Evolutionary conservation across 2,329 filamentous ascomycete species (phyloP).

Genomic region (Corniculantispora saksenae): DNA sequence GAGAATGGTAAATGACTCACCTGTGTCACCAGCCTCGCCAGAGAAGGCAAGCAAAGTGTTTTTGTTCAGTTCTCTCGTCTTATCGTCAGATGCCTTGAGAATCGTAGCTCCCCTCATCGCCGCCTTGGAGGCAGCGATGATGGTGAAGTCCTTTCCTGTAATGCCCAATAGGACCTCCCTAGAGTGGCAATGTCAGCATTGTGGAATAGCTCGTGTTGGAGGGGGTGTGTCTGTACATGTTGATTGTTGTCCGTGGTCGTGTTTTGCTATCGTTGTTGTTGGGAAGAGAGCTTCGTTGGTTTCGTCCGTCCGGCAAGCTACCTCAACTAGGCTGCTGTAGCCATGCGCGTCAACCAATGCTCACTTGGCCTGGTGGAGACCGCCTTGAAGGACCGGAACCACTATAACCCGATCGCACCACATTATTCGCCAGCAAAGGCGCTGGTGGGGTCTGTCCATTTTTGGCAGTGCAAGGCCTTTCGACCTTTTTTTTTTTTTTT

Average conservation of each 20-base stretch:
- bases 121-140: constrained; percentile 96
- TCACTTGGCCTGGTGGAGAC: constrained; percentile 1
- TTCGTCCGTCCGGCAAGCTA: constrained; percentile 16
- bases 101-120: constrained; percentile 97
- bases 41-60: constrained; percentile 94
- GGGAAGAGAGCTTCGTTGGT: constrained; percentile 21
- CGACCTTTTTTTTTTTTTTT: constrained; percentile 44
- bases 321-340: constrained; percentile 23
- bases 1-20: constrained; percentile 50
- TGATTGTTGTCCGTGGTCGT: constrained; percentile 13
- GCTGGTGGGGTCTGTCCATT: constrained; percentile 25
- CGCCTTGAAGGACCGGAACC: constrained; percentile 30
- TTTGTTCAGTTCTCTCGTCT: constrained; percentile 90
- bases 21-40: constrained; percentile 93
- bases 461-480: constrained; percentile 13
- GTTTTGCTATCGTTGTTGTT: constrained; percentile 8
- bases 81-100: constrained; percentile 93
- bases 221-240: constrained; percentile 3
- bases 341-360: constrained; percentile 23
- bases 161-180: constrained; percentile 99
- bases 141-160: constrained; percentile 98
- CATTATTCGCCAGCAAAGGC: constrained; percentile 29
- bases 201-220: background rate
- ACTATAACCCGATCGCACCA: constrained; percentile 28
- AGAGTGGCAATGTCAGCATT: background rate